phyloP scores from a whole-genome alignment of 768 basidiomycete genomes.

The Termitomyces sp. region DNA sequence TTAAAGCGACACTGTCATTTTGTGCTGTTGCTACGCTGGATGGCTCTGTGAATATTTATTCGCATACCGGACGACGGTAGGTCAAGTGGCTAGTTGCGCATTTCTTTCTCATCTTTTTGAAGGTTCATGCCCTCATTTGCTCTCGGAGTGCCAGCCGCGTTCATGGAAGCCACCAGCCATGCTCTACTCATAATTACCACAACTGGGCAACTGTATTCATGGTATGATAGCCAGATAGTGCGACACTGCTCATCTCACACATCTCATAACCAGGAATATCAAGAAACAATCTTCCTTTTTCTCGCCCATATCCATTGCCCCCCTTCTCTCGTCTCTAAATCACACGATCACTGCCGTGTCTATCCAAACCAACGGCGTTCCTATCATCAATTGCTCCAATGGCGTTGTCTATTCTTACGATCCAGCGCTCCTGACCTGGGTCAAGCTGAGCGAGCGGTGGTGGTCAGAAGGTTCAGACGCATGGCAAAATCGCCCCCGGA shows the following conservation, averaged over 20 bases:
- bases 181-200: constrained; percentile 70
- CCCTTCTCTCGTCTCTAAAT: constrained; percentile 57
- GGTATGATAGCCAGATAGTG: constrained; percentile 38
- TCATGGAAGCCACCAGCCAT: constrained; percentile 60
- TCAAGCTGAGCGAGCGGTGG: constrained; percentile 76
- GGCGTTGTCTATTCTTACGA: constrained; percentile 84
- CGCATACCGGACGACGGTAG: constrained; percentile 77
- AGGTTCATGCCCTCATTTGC: constrained; percentile 76
- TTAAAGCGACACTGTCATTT: constrained; percentile 60
- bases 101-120: not conserved
- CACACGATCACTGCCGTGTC: constrained; percentile 55
- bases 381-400: constrained; percentile 69
- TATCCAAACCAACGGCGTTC: constrained; percentile 75
- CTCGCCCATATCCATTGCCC: constrained; percentile 54
- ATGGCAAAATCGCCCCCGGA: constrained; percentile 70
- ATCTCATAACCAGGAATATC: constrained; percentile 52
- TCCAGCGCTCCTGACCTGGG: constrained; percentile 56
- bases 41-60: constrained; percentile 79
- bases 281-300: constrained; percentile 62
- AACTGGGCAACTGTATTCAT: constrained; percentile 66
- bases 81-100: not conserved
- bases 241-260: constrained; percentile 1
- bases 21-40: constrained; percentile 78
- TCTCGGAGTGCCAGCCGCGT: constrained; percentile 64
- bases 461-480: constrained; percentile 79